These are phyloP conservation scores for Laguncularia racemosa DNA, from an alignment of 345 rosid species.

Conservation along the genomic window DNA sequence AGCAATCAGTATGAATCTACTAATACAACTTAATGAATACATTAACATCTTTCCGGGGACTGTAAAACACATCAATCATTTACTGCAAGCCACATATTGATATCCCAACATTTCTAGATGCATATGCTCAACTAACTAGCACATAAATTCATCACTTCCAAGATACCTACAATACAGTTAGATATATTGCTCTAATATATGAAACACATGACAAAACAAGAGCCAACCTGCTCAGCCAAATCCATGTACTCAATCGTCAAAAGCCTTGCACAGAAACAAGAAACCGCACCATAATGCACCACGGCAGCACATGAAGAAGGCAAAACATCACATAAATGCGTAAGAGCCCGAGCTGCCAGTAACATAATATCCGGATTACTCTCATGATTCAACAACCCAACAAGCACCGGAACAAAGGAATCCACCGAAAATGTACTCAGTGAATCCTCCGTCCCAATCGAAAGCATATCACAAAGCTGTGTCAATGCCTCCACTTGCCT, in stretches of 20 bases:
- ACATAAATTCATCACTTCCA: neutral
- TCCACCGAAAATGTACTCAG: constrained; percentile 94
- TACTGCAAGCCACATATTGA: too few species aligned
- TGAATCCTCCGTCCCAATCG: constrained; percentile 96
- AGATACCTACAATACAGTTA: neutral
- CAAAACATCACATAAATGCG: constrained; percentile 92
- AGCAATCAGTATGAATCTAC: too few species aligned
- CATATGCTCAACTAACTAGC: too few species aligned
- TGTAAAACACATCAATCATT: too few species aligned
- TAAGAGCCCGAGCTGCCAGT: constrained; percentile 97
- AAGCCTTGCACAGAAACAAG: constrained; percentile 87
- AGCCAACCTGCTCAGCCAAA: constrained; percentile 90
- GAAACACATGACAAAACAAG: neutral
- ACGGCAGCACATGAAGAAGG: constrained; percentile 99
- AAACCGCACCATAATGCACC: constrained; percentile 93
- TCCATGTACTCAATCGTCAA: constrained; percentile 99
- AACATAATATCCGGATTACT: constrained; percentile 96
- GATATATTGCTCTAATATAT: neutral
- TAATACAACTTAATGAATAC: too few species aligned
- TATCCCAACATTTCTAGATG: too few species aligned
- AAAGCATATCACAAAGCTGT: constrained; percentile 93
- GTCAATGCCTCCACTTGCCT: constrained; percentile 97
- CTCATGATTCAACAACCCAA: constrained; percentile 91
- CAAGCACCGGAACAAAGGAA: constrained; percentile 89
- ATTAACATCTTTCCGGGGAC: too few species aligned